These are phyloP conservation scores for Litchi chinensis DNA, from an alignment of 345 rosid genomes.

Conservation along the genomic window DNA sequence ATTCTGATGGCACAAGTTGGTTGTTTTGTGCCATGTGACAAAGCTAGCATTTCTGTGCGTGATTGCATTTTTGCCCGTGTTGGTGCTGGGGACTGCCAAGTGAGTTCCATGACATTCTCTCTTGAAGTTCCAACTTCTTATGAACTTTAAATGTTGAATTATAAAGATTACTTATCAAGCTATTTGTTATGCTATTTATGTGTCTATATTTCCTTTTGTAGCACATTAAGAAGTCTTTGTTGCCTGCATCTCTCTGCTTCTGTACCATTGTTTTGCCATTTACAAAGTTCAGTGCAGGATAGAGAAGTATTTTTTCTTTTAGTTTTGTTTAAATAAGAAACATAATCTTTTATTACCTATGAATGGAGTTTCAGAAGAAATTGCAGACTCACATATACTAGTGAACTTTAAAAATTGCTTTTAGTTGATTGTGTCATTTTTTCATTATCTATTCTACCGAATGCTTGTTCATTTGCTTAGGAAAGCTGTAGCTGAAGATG, in stretches of 20 bases:
- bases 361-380: not conserved
- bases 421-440: not conserved
- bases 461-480: not conserved
- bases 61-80: constrained; percentile 98
- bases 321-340: not conserved
- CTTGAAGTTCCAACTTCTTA: constrained; percentile 10
- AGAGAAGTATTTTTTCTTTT: not conserved
- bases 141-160: not conserved
- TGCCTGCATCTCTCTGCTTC: not conserved
- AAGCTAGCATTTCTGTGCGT: constrained; percentile 84
- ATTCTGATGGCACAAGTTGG: constrained; percentile 99
- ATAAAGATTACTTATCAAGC: not conserved
- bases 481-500: not conserved
- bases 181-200: constrained; percentile 1
- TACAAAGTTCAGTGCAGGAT: not conserved
- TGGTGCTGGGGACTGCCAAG: constrained; percentile 99
- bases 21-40: constrained; percentile 91
- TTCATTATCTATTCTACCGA: not conserved
- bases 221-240: not conserved
- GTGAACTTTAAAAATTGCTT: not conserved
- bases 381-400: not conserved
- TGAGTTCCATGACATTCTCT: constrained; percentile 43
- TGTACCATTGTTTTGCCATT: not conserved
- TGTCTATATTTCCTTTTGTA: not conserved
- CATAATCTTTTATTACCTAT: not conserved